A percentile compares a stretch with the other conserved stretches of the same genome.
These are phyloP conservation scores for Aspergillus sp. DNA, from an alignment of 2,329 filamentous ascomycete genomes.

Conservation along the genomic window DNA sequence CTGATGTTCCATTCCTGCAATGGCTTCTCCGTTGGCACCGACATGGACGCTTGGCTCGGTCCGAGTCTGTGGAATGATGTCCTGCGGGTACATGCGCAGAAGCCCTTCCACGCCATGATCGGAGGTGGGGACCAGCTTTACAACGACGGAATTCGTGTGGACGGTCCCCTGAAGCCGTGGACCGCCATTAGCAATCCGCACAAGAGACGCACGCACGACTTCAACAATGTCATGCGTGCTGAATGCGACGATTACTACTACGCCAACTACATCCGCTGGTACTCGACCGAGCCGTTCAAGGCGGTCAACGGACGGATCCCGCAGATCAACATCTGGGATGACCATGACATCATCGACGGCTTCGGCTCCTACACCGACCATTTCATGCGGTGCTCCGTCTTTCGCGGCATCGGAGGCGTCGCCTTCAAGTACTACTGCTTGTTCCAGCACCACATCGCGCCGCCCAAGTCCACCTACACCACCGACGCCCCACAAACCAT, in stretches of 20 bases:
- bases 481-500: conserved; percentile 65
- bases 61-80: conserved; percentile 66
- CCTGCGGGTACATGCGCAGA: conserved; percentile 57
- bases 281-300: conserved; percentile 65
- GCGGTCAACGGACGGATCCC: conserved; percentile 62
- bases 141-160: conserved; percentile 76
- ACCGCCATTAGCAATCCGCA: conserved; percentile 61
- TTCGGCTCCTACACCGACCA: conserved; percentile 67
- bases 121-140: conserved; percentile 89
- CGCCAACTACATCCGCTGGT: conserved; percentile 64
- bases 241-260: conserved; percentile 64
- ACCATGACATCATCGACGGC: conserved; percentile 66
- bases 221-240: conserved; percentile 61
- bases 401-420: conserved; percentile 63
- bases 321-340: conserved; percentile 66
- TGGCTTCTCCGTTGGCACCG: conserved; percentile 66
- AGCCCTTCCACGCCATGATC: conserved; percentile 69
- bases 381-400: conserved; percentile 66
- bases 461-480: conserved; percentile 81
- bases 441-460: conserved; percentile 76
- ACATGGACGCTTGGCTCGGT: conserved; percentile 62
- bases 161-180: conserved; percentile 72
- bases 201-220: conserved; percentile 61
- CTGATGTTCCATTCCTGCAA: conserved; percentile 71
- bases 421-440: conserved; percentile 63